These are phyloP conservation scores for Amniculicola lignicola DNA, from an alignment of 495 filamentous ascomycete species.

Conservation along the genomic window DNA sequence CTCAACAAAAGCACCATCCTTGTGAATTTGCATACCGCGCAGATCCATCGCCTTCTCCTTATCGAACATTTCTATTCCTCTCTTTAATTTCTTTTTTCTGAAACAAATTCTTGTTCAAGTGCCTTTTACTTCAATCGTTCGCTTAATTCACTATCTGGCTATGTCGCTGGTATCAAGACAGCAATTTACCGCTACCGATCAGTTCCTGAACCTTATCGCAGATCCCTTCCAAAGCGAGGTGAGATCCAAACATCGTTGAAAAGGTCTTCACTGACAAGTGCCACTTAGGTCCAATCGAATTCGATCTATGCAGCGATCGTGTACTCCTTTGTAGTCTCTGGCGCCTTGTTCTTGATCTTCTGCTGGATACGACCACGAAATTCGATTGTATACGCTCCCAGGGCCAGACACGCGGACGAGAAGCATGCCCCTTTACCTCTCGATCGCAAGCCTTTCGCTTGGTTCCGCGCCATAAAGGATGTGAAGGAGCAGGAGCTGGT, in stretches of 20 bases:
- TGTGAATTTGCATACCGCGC: not conserved
- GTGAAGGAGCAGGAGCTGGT: slow-evolving; percentile 73
- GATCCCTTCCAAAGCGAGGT: slow-evolving; percentile 30
- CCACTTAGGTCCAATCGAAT: slow-evolving; percentile 11
- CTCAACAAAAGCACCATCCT: not conserved
- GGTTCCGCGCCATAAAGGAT: slow-evolving; percentile 70
- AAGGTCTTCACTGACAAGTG: not conserved
- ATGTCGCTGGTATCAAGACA: not conserved
- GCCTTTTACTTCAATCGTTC: slow-evolving; percentile 2
- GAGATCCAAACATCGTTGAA: not conserved
- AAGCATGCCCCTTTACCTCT: slow-evolving; percentile 88
- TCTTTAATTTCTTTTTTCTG: no score
- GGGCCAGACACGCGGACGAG: slow-evolving; percentile 26
- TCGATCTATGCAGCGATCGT: slow-evolving; percentile 19
- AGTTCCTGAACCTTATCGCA: slow-evolving; percentile 26
- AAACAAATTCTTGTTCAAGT: not conserved
- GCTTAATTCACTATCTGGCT: not conserved
- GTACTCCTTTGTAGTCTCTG: slow-evolving; percentile 9
- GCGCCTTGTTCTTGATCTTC: slow-evolving; percentile 21
- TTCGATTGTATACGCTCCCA: slow-evolving; percentile 16
- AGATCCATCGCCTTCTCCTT: not conserved
- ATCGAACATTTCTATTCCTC: not conserved
- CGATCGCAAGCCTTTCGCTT: slow-evolving; percentile 80
- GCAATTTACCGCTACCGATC: slow-evolving; percentile 16
- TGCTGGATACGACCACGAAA: slow-evolving; percentile 20